phyloP scores from a whole-genome alignment of 2,329 filamentous ascomycete genomes.

The Bipolaris oryzae region DNA sequence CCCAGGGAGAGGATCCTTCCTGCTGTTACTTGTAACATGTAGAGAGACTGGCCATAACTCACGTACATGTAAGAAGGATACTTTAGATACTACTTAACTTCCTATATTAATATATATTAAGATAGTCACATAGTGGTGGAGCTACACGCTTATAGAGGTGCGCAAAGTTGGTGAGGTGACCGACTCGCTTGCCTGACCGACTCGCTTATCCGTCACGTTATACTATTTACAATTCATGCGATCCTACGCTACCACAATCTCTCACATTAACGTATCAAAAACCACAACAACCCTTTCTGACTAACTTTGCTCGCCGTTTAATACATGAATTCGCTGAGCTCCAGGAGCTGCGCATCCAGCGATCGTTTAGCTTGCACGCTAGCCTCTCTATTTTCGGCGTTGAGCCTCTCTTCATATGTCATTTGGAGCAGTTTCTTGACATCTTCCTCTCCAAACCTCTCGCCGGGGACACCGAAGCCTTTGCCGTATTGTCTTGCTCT shows the following conservation, averaged over 20 bases:
- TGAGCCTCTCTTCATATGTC: conserved; percentile 57
- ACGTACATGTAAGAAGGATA: too few species aligned
- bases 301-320: conserved; percentile 9
- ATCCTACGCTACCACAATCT: conserved; percentile 1
- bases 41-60: too few species aligned
- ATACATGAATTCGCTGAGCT: conserved; percentile 73
- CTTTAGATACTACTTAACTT: too few species aligned
- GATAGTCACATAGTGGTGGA: not conserved
- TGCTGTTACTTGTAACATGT: too few species aligned
- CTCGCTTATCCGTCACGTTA: too few species aligned
- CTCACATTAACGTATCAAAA: not conserved
- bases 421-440: conserved; percentile 52
- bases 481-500: conserved; percentile 60
- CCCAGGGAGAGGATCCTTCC: too few species aligned
- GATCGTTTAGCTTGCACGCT: conserved; percentile 67
- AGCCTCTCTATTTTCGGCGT: conserved; percentile 71
- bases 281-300: too few species aligned
- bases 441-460: conserved; percentile 47
- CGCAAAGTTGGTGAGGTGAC: not conserved
- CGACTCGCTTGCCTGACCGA: too few species aligned
- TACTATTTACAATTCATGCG: conserved; percentile 1
- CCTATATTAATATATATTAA: too few species aligned
- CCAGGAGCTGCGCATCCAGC: conserved; percentile 72
- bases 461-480: conserved; percentile 31
- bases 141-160: not conserved